A percentile compares a stretch with the other conserved stretches of the same genome.
phyloP scores from a whole-genome alignment of 352 stramenopile species.

The Globisporangium perplexum region DNA sequence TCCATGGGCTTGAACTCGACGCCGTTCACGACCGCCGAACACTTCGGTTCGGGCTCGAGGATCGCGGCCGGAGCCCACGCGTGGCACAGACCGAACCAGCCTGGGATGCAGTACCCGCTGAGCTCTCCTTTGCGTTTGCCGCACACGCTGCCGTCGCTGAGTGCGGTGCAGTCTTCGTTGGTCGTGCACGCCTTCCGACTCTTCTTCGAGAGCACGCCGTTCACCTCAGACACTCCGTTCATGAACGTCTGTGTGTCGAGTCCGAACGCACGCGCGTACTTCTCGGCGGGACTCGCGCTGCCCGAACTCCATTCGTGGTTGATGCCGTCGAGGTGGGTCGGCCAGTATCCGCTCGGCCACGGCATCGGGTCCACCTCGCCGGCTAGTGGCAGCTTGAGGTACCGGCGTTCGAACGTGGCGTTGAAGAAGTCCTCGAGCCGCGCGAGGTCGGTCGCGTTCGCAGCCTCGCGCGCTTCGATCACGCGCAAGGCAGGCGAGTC shows the following conservation, averaged over 20 bases:
- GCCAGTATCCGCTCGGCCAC: slow-evolving; percentile 55
- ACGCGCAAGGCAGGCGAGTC: slow-evolving; percentile 24
- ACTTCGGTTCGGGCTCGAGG: slow-evolving; percentile 34
- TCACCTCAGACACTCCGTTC: slow-evolving; percentile 15
- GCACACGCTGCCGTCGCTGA: slow-evolving; percentile 24
- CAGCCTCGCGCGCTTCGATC: slow-evolving; percentile 23
- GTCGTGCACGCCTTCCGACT: slow-evolving; percentile 2
- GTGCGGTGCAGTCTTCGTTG: slow-evolving; percentile 6
- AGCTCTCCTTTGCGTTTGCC: slow-evolving; percentile 19
- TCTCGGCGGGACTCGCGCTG: slow-evolving; percentile 17
- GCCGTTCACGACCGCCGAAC: slow-evolving; percentile 32
- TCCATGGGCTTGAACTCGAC: slow-evolving; percentile 43
- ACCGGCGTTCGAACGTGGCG: slow-evolving; percentile 18
- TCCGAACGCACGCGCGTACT: slow-evolving; percentile 19
- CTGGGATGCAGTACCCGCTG: slow-evolving; percentile 35
- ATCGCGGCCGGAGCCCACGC: slow-evolving; percentile 36
- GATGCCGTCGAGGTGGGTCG: slow-evolving; percentile 52
- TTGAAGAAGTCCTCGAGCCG: slow-evolving; percentile 26
- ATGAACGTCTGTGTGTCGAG: slow-evolving; percentile 18
- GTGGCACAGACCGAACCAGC: slow-evolving; percentile 49
- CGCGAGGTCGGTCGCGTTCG: slow-evolving; percentile 20
- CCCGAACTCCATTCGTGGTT: slow-evolving; percentile 29
- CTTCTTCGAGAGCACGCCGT: slow-evolving; percentile 12
- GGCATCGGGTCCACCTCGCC: slow-evolving; percentile 13
- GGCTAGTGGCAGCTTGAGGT: slow-evolving; percentile 3